Evolutionary conservation across 805 yeast genomes (phyloP), one percentile per base, ranked within the genome.

Genomic region (Nakazawaea holstii): DNA sequence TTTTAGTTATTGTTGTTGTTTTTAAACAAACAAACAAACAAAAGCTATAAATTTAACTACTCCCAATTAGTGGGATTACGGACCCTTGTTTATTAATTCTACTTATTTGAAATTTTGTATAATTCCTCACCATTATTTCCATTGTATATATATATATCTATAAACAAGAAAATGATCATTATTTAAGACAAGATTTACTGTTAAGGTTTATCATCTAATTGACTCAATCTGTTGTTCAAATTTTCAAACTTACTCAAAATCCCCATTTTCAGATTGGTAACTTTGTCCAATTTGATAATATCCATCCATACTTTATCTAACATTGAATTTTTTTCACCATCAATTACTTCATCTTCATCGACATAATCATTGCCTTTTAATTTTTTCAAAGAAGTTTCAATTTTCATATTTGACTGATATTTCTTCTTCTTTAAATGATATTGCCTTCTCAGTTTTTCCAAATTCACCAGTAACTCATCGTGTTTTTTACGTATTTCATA

Each of bases 401-500:
- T 20, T 41, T 28, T 13, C 27, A 31, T n/a, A 37, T 50, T 29
- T 26, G 33, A 15, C 30, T 55, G 52, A 40, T 52, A 53, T 3
- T 53, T 44, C 14, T 46, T 41, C 47, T 45, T 33, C 43, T 52
- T 52, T 41, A 36, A 9, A 40, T 52, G 35, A 49, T 52, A 56
- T 4, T 53, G 41, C 39, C 48, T 46, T 51, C 67, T 50, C 51
- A 53, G 43, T 41, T 54, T 15, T 39, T 48, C 52, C 52, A 58
- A 48, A 31, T 57, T 49, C 7, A 51, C 42, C 33, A 49, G 55
- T 8, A 62, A 45, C 26, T 49, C 48, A 26, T 54, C 52, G 36
- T 66, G 58, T 13, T 61, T 57, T 8, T 55, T 43, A 15, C 70
- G 55, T 1, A 58, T 49, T 7, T 60, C 51, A 46, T 60, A 62